Evolutionary conservation across 805 yeast genomes (phyloP), one percentile per base, ranked within the genome.

Genomic region (Lachancea sp.): DNA sequence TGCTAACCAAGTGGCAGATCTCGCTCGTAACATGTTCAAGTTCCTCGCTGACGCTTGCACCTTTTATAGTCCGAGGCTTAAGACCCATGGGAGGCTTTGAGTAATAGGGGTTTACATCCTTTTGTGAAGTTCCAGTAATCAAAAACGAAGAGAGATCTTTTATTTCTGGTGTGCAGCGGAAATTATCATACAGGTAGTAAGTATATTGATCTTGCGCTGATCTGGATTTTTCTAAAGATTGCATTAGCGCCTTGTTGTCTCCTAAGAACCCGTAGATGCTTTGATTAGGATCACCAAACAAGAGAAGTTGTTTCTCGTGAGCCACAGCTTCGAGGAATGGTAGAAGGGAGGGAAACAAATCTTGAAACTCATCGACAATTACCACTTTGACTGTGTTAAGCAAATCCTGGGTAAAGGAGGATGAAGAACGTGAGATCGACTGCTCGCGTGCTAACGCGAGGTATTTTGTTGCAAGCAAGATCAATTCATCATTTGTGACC

Each of bases 301-400:
- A 56, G 1, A 80, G 71, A 25, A 83, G 51, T 55, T 83, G 88
- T 39, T 74, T 69, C 2, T 51, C 49, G 6, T 43, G 43, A 0
- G 68, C 47, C 2, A 75, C 60, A 1, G 65, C 54, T 4, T 57
- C 52, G 3, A 80, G 60, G 2, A 82, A 54, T 15, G 67, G 66
- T 19, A 74, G 50, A 16, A 81, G 60, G 8, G 65, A 67, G 0
- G 72, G 71, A 46, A 78, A 74, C 54, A 82, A 67, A 57, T 83
- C 90, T 54, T 83, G 90, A 51, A 78, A 79, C 54, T 83, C 90
- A 60, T 83, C 90, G 9, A 83, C 77, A 1, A 83, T 57, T 0
- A 80, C 67, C 2, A 68, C 63, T 37, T 68, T 67, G 46, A 59
- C 62, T 3, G 52, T 45, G 7, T 45, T 23, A 17, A 43, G 40